Conservation (phyloP, 805 yeast species). For the Yamadazyma phyllophila region DNA sequence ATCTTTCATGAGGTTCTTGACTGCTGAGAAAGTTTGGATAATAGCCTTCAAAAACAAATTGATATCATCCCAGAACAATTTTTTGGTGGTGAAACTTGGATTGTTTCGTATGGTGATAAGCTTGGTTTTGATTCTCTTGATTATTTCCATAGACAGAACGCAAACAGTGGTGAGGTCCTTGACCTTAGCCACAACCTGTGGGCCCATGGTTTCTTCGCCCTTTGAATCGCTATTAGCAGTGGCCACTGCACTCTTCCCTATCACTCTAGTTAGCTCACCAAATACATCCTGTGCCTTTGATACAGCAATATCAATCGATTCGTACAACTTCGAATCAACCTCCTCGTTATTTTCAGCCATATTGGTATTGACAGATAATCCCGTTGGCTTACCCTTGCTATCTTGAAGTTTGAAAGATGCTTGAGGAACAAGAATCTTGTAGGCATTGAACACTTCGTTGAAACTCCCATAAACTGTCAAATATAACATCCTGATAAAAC, state of each 20-base stretch:
- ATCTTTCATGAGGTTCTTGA: conserved; percentile 79
- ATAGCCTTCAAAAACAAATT: conserved; percentile 79
- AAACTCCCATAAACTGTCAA: conserved; percentile 61
- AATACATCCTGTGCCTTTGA: conserved; percentile 74
- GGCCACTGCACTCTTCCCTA: conserved; percentile 60
- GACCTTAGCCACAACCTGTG: conserved; percentile 58
- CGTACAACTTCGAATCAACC: conserved; percentile 66
- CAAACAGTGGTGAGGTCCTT: conserved; percentile 78
- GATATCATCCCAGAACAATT: conserved; percentile 80
- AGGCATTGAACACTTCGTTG: conserved; percentile 67
- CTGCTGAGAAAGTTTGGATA: conserved; percentile 77
- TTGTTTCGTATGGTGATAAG: conserved; percentile 51
- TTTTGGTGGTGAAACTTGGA: conserved; percentile 50
- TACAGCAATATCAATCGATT: conserved; percentile 61
- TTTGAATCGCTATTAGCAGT: conserved; percentile 26
- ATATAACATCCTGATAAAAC: conserved; percentile 62
- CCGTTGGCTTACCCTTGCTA: conserved; percentile 9
- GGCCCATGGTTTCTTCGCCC: conserved; percentile 18
- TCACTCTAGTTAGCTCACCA: conserved; percentile 66
- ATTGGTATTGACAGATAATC: conserved; percentile 22
- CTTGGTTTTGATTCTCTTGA: conserved; percentile 59
- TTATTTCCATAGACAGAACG: conserved; percentile 76
- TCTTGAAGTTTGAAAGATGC: conserved; percentile 4
- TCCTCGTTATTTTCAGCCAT: conserved; percentile 35
- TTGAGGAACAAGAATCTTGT: conserved; percentile 39